Base-by-base conservation (phyloP, 176 grass and related monocot genomes). In the Poa annua region DNA sequence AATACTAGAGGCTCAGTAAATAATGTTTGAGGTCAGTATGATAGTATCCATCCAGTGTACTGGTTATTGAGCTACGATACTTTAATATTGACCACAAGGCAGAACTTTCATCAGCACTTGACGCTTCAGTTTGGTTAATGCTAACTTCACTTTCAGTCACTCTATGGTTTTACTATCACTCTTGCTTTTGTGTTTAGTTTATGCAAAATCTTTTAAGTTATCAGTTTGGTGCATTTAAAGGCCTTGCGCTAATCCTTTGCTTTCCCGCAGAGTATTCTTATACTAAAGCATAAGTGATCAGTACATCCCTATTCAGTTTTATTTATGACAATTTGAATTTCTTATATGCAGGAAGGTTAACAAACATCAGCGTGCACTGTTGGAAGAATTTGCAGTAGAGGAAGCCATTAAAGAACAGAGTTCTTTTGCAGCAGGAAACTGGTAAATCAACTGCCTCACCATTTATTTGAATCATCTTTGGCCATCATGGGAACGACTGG, bases 311-410 rank as follows among this genome's bases (percentile, higher is more conserved):
- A 8, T 63, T 77, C 9, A 11, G 13, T 86, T 86, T 50, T 45
- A 80, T 84, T 87, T 47, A 65, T 66, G 21, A 72, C 33, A 21
- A 57, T 20, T 10, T 8, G 19, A 57, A 41, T 34, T 74, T 80
- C 2, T 74, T 52, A 77, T 77, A 49, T 85, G 54, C 70, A 98
- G 96, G 83, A 88, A 83, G 42, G 96, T 98, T 71, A 95, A 71
- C 84, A 92, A 95, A 66, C 92, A 71, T 21, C 96, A 98, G 44
- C 89, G 87, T 61, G 73, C 34, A 80, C 77, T 95, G 75, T 89
- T 98, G 80, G 96, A 98, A 80, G 96, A 98, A 86, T 98, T 98
- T 91, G 90, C 91, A 56, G 41, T 80, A 59, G 96, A 98, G 89
- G 91, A 93, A 89, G 81, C 85, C 33, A 80, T 66, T 6, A 92